Evolutionary conservation across 768 basidiomycete species (phyloP).

Genomic region (Clathrus columnatus): DNA sequence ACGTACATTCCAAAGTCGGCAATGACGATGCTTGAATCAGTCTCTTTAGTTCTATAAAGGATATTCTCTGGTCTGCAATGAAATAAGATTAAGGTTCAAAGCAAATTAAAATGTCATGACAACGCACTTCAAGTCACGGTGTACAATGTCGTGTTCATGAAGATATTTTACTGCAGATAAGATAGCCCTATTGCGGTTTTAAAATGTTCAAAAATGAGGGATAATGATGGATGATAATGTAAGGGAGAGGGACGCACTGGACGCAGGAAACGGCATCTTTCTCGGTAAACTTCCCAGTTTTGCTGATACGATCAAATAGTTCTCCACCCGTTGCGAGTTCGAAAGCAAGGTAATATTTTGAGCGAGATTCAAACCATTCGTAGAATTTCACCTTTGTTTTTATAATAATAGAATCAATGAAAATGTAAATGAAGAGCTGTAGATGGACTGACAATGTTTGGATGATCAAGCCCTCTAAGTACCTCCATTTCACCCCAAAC

Average conservation of each 20-base stretch:
- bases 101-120: background rate
- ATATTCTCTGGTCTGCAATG: slow-evolving; percentile 84
- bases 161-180: slow-evolving; percentile 83
- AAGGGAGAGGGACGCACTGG: slow-evolving; percentile 35
- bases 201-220: background rate
- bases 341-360: slow-evolving; percentile 93
- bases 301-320: slow-evolving; percentile 80
- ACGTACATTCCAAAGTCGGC: slow-evolving; percentile 94
- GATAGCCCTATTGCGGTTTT: slow-evolving; percentile 76
- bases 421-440: background rate
- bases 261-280: slow-evolving; percentile 77
- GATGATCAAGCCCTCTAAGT: slow-evolving; percentile 79
- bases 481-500: slow-evolving; percentile 96
- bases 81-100: background rate
- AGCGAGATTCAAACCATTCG: slow-evolving; percentile 91
- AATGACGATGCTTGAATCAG: slow-evolving; percentile 82
- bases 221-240: background rate
- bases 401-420: background rate
- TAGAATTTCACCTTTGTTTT: slow-evolving; percentile 80
- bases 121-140: slow-evolving; percentile 85
- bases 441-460: slow-evolving; percentile 64
- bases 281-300: slow-evolving; percentile 89
- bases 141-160: slow-evolving; percentile 89
- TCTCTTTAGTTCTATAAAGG: slow-evolving; percentile 71
- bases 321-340: slow-evolving; percentile 93